Conservation (phyloP, 2,329 filamentous ascomycete species). For the Paracoccidioides brasiliensis region DNA sequence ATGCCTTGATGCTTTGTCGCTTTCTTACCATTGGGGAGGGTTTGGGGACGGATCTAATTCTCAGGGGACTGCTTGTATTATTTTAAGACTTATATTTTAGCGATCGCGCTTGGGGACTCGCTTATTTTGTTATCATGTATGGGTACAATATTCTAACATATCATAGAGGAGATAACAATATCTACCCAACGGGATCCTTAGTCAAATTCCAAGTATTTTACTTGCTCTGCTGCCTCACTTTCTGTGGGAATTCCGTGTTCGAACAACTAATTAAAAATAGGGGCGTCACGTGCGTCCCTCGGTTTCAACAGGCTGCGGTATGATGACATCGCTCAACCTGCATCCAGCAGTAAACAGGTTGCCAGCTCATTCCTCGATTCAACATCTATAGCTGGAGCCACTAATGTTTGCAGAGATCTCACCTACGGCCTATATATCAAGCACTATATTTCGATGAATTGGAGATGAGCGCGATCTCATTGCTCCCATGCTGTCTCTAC, state of each 20-base stretch:
- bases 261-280: too few species aligned
- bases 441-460: background rate
- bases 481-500: background rate
- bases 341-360: background rate
- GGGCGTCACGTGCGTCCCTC: too few species aligned
- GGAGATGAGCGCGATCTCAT: background rate
- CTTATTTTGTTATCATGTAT: constrained; percentile 2
- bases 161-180: background rate
- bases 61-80: background rate
- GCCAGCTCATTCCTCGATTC: background rate
- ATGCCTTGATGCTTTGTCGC: too few species aligned
- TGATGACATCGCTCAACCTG: background rate
- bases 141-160: background rate
- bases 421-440: background rate
- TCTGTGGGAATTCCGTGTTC: too few species aligned
- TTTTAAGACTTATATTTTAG: background rate
- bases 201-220: too few species aligned
- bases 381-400: background rate
- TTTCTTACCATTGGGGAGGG: background rate
- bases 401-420: background rate
- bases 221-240: too few species aligned
- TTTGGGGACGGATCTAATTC: background rate
- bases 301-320: too few species aligned
- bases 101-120: background rate
- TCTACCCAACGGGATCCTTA: background rate